Percentiles rank a stretch among this genome's conserved stretches.
phyloP scores from a whole-genome alignment of 176 grass and related monocot genomes.

The Carex myosuroides region DNA sequence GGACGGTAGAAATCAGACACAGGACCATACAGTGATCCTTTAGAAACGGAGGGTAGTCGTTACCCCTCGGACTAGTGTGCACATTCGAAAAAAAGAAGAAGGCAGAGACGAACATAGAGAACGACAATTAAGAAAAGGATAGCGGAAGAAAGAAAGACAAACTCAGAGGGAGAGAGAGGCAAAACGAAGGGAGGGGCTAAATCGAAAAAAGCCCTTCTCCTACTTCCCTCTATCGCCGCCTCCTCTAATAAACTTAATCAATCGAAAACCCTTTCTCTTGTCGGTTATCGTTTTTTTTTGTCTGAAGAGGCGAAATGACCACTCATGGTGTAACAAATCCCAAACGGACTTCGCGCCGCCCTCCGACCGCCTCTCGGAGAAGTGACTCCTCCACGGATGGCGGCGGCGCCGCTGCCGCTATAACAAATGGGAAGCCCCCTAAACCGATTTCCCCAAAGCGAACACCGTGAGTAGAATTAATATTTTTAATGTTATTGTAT shows the following conservation, averaged over 20 bases:
- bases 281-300: neutral
- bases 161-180: neutral
- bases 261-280: neutral
- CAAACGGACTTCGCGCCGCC: slow-evolving; percentile 31
- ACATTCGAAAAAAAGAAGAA: neutral
- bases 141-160: neutral
- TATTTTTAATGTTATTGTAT: neutral
- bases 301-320: neutral
- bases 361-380: slow-evolving; percentile 40
- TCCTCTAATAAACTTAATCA: neutral
- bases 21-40: neutral
- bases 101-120: neutral
- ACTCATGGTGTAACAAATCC: slow-evolving; percentile 5
- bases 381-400: slow-evolving; percentile 33
- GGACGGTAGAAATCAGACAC: neutral
- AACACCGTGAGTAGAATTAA: slow-evolving; percentile 27
- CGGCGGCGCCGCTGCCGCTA: slow-evolving; percentile 2
- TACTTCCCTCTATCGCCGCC: neutral
- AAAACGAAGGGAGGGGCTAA: slow-evolving; percentile 11
- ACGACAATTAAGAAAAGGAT: neutral
- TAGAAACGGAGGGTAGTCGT: neutral
- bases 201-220: neutral
- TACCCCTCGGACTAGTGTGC: neutral
- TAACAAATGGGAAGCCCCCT: slow-evolving; percentile 41
- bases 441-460: slow-evolving; percentile 39